Conservation (phyloP, 1,284 basidiomycete genomes). For the Sporisorium iseilematis-ciliati region DNA sequence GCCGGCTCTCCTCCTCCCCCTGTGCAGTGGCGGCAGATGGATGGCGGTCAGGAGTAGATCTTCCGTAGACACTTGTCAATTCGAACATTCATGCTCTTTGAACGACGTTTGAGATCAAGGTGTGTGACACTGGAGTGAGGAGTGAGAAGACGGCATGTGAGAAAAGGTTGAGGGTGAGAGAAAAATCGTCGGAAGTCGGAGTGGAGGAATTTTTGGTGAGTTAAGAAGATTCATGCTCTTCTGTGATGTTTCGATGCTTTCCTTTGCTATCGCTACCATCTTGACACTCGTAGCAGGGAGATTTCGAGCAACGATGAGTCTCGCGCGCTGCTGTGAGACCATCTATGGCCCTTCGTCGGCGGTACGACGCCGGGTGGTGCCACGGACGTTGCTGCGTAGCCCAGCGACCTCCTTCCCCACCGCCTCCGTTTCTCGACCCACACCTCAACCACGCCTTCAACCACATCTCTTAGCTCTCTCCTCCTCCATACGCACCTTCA, state of each 20-base stretch:
- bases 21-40: constrained; percentile 40
- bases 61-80: neutral
- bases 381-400: neutral
- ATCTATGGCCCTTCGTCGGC: neutral
- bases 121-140: neutral
- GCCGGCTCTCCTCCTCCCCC: constrained; percentile 35
- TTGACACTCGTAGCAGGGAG: neutral
- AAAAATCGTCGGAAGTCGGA: constrained; percentile 37
- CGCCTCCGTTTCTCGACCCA: neutral
- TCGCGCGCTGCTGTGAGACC: constrained; percentile 6
- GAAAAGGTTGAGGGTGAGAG: neutral
- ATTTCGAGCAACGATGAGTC: constrained; percentile 9
- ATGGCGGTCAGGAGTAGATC: constrained; percentile 7
- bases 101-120: no score
- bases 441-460: neutral
- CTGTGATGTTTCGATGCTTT: neutral
- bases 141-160: neutral
- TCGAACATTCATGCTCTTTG: neutral
- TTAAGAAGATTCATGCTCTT: constrained; percentile 13
- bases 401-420: neutral
- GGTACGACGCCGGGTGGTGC: neutral
- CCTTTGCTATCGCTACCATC: neutral
- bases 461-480: no score
- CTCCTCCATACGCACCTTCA: constrained; percentile 4
- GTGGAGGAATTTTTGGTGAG: constrained; percentile 9